Evolutionary conservation across 495 filamentous ascomycete species (phyloP), one percentile per base, ranked within the genome.

Genomic region (Geopyxis carbonaria): DNA sequence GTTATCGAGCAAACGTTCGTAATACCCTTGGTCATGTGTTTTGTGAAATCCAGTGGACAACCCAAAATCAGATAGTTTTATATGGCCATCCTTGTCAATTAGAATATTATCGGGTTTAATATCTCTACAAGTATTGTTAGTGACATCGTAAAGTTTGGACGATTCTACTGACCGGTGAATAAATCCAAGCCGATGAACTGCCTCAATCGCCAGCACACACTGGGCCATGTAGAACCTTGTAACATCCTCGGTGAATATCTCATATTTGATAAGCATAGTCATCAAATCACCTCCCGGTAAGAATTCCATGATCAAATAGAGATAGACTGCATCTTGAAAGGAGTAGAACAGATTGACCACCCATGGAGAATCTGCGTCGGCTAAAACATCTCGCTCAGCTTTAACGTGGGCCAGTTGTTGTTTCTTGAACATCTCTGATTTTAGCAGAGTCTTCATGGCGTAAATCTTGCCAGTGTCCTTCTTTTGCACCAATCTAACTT

Each of bases 201-300:
- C 86, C 54, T 99, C 91, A 45, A 99, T 93, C 6, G 89, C 91
- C 60, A 94, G 70, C 15, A 92, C 80, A 52, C 95, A 86, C 61
- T 99, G 86, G 18, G 91, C 89, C 72, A 99, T 95, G 62, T 99
- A 99, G 64, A 99, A 99, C 11, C 91, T 74, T 22, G 89, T 99
- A 48, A 99, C 93, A 43, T 95, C 89, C 56, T 94, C 85, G 0
- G 84, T 91, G 61, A 99, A 99, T 52, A 99, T 93, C 59, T 99
- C 89, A 56, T 99, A 95, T 65, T 94, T 95, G 63, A 99, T 99
- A 49, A 99, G 69, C 89, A 99, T 99, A 22, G 89, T 99, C 89
- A 99, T 99, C 55, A 99, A 60, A 66, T 99, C 89, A 53, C 89
- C 89, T 56, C 89, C 89, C 10, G 89, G 89, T 51, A 95, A 70